A percentile compares a stretch with the other conserved stretches of the same genome.
These are phyloP conservation scores for Dillenia turbinata DNA, from an alignment of 164 flowering plant species.

Conservation along the genomic window DNA sequence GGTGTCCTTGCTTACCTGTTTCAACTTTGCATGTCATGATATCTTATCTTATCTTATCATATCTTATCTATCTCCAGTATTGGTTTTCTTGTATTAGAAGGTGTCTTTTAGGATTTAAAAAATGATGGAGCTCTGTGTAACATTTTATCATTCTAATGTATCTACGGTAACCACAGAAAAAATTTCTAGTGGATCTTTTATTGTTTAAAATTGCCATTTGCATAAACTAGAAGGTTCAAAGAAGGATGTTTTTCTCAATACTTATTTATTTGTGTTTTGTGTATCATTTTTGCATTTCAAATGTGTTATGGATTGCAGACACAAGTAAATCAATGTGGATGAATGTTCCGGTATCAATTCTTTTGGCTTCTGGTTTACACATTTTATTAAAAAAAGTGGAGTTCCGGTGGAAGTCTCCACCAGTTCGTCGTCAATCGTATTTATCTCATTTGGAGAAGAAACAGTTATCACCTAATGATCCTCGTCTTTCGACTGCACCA, in stretches of 20 bases:
- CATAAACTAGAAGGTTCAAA: no score
- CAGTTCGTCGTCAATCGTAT: slow-evolving; percentile 38
- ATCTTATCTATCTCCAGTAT: no score
- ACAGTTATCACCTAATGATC: slow-evolving; percentile 71
- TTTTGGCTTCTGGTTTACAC: slow-evolving; percentile 54
- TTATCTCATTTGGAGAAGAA: slow-evolving; percentile 74
- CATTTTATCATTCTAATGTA: no score
- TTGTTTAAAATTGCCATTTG: no score
- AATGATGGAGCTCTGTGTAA: no score
- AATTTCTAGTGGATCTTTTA: no score
- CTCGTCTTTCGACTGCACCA: slow-evolving; percentile 52
- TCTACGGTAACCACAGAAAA: no score
- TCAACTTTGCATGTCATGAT: no score
- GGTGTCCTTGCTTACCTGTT: no score
- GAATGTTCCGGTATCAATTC: slow-evolving; percentile 78
- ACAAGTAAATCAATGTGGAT: slow-evolving; percentile 97
- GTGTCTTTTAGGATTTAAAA: no score
- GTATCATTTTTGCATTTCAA: neutral
- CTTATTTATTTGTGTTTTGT: neutral
- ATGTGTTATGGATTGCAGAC: slow-evolving; percentile 40
- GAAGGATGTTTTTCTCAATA: neutral
- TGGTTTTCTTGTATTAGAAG: no score
- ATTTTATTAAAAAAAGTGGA: slow-evolving; percentile 67
- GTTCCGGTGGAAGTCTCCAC: slow-evolving; percentile 52
- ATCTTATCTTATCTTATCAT: no score